A percentile compares a stretch with the other conserved stretches of the same genome.
Evolutionary conservation across 345 rosid species (phyloP).

Genomic region (Streptanthus diversifolius): DNA sequence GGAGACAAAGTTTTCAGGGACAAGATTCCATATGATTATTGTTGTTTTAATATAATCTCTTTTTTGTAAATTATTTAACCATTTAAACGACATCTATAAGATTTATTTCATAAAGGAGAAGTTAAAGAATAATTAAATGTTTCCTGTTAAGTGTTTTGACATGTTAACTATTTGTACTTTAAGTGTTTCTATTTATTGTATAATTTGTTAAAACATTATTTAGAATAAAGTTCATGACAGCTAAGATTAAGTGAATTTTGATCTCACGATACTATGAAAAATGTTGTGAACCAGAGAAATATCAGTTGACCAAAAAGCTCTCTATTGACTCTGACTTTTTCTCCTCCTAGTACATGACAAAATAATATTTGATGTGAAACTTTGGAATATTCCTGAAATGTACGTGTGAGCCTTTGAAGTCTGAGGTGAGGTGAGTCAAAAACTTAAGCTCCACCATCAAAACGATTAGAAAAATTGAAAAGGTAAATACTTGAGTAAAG

Average conservation of each 20-base stretch:
- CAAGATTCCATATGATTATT: neutral
- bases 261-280: neutral
- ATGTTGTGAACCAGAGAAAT: constrained; percentile 19
- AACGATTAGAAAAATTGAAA: neutral
- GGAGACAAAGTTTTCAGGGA: neutral
- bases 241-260: constrained; percentile 1
- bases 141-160: neutral
- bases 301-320: constrained; percentile 21
- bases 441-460: constrained; percentile 23
- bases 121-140: neutral
- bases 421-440: constrained; percentile 21
- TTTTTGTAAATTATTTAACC: neutral
- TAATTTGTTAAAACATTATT: neutral
- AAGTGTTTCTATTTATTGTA: neutral
- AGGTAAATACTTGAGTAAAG: constrained; percentile 13
- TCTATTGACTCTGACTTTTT: neutral
- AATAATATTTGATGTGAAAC: constrained; percentile 19
- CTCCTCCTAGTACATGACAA: constrained; percentile 17
- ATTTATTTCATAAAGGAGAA: neutral
- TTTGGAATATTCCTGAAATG: constrained; percentile 30
- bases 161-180: neutral
- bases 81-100: neutral
- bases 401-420: constrained; percentile 14
- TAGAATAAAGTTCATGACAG: constrained; percentile 15
- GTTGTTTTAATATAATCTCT: neutral